Percentiles rank a stretch among this genome's conserved stretches.
Conservation (phyloP, 139 green algal genomes). For the Pleodorina starrii region DNA sequence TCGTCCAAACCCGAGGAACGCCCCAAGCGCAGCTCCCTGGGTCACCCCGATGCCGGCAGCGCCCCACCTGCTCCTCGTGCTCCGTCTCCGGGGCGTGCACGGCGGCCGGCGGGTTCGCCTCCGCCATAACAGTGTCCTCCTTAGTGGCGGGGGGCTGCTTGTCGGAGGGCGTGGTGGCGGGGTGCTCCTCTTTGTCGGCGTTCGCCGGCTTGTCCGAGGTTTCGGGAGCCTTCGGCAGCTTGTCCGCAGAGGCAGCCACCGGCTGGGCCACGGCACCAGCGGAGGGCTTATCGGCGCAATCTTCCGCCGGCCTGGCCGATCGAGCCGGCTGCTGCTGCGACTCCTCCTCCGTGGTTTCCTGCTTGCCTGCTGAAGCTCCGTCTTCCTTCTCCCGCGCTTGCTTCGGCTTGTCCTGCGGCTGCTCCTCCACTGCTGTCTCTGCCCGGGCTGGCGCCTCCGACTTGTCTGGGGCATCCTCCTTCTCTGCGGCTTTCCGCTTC, state of each 20-base stretch:
- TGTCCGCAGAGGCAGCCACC: background rate
- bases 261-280: background rate
- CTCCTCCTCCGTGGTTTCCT: background rate
- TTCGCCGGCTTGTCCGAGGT: background rate
- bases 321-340: background rate
- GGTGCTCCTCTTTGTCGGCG: background rate
- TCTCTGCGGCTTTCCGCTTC: no score
- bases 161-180: no score
- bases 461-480: no score
- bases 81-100: background rate
- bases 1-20: no score
- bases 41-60: no score
- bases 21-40: no score
- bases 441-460: no score
- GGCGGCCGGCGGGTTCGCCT: background rate
- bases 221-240: background rate
- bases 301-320: background rate
- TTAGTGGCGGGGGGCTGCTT: background rate
- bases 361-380: background rate
- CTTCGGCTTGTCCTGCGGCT: no score
- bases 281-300: background rate
- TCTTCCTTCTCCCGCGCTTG: no score
- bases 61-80: conserved; percentile 45
- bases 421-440: no score
- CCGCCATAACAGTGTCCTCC: background rate